Evolutionary conservation across 2,329 filamentous ascomycete genomes (phyloP).

Genomic region (Aurifilum marmelostoma): DNA sequence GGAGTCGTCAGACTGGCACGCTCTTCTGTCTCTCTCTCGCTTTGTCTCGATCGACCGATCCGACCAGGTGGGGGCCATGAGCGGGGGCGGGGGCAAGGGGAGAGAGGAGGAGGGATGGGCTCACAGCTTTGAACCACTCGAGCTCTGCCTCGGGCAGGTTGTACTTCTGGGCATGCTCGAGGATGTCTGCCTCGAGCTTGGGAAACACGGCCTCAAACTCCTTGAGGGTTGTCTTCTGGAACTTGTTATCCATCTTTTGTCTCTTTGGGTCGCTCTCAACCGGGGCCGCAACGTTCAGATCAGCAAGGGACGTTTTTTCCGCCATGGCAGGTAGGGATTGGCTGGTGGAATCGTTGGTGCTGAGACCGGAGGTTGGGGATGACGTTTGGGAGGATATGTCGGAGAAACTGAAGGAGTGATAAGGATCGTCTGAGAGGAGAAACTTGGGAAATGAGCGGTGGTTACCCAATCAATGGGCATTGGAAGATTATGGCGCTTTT

Average conservation of each 20-base stretch:
- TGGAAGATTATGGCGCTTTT: neutral
- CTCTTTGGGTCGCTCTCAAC: constrained; percentile 17
- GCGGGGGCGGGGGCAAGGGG: constrained; percentile 26
- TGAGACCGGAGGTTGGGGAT: neutral
- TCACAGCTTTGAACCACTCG: constrained; percentile 84
- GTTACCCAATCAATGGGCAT: constrained; percentile 5
- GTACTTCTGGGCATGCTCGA: constrained; percentile 78
- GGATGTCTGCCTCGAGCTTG: constrained; percentile 79
- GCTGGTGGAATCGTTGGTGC: no score
- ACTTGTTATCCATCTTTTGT: constrained; percentile 47
- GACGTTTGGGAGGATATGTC: neutral
- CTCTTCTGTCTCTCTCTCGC: neutral
- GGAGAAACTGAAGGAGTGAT: neutral
- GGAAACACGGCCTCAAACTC: constrained; percentile 93
- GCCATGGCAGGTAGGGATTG: constrained; percentile 10
- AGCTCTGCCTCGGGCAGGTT: constrained; percentile 80
- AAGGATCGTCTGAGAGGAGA: neutral
- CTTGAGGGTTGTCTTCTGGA: constrained; percentile 74
- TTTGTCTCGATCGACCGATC: neutral
- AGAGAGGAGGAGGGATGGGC: constrained; percentile 31
- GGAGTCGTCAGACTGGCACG: constrained; percentile 24
- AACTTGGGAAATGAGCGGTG: neutral
- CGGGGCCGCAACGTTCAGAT: constrained; percentile 12
- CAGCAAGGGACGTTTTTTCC: constrained; percentile 11
- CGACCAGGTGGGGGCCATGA: neutral